Evolutionary conservation across 805 yeast genomes (phyloP), one percentile per base, ranked within the genome.

Genomic region (Barnettozyma salicaria): DNA sequence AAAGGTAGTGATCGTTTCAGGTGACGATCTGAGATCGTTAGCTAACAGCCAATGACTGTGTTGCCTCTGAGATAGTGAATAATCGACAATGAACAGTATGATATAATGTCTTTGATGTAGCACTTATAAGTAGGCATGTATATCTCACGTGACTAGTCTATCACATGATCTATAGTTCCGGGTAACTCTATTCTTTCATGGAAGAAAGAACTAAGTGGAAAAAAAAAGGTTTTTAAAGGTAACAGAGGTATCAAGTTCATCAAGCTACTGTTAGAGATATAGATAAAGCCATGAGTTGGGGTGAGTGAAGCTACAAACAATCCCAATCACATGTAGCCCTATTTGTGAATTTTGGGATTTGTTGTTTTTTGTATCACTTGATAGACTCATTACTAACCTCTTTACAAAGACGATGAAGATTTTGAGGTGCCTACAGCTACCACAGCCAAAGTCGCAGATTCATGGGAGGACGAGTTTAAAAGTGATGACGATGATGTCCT

Each of bases 401-500:
- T 5, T 12, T n/a, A 5, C 27, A 23, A 25, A 55, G 96, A 87
- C 74, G 95, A 87, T 76, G 96, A 88, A 67, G 95, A 84, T 55
- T 82, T 85, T 58, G 90, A 78, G 39, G 76, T 81, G 44, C 77
- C 87, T 28, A 61, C 77, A 31, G 53, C 68, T 18, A 62, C 59
- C 29, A 72, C 60, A 34, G 68, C 71, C 33, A 73, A 72, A 14
- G 73, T 74, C 23, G 72, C 78, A 40, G 80, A 76, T 33, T 76
- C 85, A 26, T 85, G 95, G 86, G 95, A 87, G 59, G 92, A 81
- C 44, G 89, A 78, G 45, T 61, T 64, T 40, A 82, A 58, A 36
- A 72, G 73, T 34, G 81, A 78, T 33, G 94, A 83, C 43, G 92
- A 83, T 34, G 80, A 84, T n/a, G 70, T 80, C 19, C 60, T 82